Base-by-base conservation (phyloP, 1,284 basidiomycete genomes). In the Irpex sp. region DNA sequence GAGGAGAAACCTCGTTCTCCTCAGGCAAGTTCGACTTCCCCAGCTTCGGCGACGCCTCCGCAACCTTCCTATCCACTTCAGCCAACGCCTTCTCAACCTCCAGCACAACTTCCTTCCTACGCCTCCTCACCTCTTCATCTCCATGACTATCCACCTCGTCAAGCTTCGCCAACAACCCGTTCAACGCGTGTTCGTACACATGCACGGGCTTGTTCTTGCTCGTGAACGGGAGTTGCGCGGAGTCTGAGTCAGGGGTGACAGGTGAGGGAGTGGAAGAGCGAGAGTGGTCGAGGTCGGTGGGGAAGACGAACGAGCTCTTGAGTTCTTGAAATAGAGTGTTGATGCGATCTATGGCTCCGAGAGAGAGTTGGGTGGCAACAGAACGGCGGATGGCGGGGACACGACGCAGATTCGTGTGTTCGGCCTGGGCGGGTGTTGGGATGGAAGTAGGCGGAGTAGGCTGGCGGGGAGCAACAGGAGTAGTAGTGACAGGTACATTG, bases 61-160 rank as follows among this genome's bases (percentile, higher is more conserved):
- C 69, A 8, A 75, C 71, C 66, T 69, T 65, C 60, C 68, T 67
- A 64, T 84, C 84, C 19, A 85, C 68, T 33, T 68, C 69, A 62
- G 72, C 73, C 55, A 85, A 69, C 65, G 87, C 89, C 33, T 68
- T 65, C 74, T 91, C 90, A n/a, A 93, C 81, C 52, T 69, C 69
- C 62, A 74, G 76, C 51, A 91, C 88, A 4, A 88, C 77, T 10
- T 75, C 76, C 71, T 85, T 82, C 59, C 90, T 74, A 62, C 74
- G 76, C n/a, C 77, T 76, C 49, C 89, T 77, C 16, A 93, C 81
- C 2, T 72, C 73, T 57, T 74, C 70, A 63, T 86, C 80, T 0
- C 89, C 90, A 66, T 78, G 80, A 65, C 83, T 87, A 65, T 88
- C 82, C 4, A 91, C 80, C 0, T 79, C 83, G 66, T 93, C 90